phyloP scores from a whole-genome alignment of 352 stramenopile species.

The Globisporangium rhizosaccharum region DNA sequence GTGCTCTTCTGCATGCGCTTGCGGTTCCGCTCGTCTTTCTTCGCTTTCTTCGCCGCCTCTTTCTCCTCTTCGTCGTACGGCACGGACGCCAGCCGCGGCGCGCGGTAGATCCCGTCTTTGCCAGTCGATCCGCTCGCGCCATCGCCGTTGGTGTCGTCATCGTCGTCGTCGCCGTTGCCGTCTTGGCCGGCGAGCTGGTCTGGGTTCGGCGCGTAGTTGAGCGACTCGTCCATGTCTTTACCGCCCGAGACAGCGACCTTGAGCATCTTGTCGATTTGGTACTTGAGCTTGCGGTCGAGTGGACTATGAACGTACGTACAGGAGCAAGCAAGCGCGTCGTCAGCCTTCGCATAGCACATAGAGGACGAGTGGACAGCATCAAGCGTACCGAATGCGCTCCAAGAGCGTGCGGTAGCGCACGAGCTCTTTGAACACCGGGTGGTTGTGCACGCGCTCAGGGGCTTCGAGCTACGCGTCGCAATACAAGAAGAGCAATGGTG shows the following conservation, averaged over 20 bases:
- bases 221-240: conserved; percentile 67
- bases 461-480: conserved; percentile 39
- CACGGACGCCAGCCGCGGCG: conserved; percentile 67
- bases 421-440: conserved; percentile 82
- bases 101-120: conserved; percentile 75
- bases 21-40: conserved; percentile 71
- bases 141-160: conserved; percentile 26
- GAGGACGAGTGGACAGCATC: not conserved
- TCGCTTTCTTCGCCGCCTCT: conserved; percentile 71
- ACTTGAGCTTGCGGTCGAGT: conserved; percentile 85
- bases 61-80: conserved; percentile 85
- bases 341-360: not conserved
- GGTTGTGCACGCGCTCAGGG: conserved; percentile 62
- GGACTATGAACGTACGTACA: conserved; percentile 22
- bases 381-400: conserved; percentile 63
- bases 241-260: conserved; percentile 76
- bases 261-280: conserved; percentile 89
- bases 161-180: conserved; percentile 37
- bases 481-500: not conserved
- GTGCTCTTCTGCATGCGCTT: conserved; percentile 83
- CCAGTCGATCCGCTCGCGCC: conserved; percentile 9
- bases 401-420: conserved; percentile 82
- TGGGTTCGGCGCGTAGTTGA: conserved; percentile 78
- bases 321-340: no score
- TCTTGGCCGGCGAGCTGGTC: conserved; percentile 61